Conservation (phyloP, 352 stramenopile genomes). For the Pythium vanterpoolii region DNA sequence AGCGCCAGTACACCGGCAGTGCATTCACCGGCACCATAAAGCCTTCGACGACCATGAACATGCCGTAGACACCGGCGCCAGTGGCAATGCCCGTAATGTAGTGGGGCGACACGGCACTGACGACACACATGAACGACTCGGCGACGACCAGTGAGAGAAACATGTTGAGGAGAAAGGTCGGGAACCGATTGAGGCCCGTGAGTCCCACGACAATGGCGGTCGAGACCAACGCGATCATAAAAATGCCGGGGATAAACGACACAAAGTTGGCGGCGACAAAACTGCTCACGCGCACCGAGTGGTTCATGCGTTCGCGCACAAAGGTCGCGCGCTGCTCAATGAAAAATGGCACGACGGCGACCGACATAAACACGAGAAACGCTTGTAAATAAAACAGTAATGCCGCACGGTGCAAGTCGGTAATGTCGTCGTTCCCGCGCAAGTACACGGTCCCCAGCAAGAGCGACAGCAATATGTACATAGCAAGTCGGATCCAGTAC, state of each 20-base stretch:
- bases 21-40: slow-evolving; percentile 64
- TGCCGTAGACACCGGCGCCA: slow-evolving; percentile 76
- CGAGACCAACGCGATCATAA: slow-evolving; percentile 48
- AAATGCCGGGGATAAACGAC: slow-evolving; percentile 55
- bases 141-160: slow-evolving; percentile 72
- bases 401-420: slow-evolving; percentile 25
- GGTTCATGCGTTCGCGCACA: slow-evolving; percentile 79
- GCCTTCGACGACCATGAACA: slow-evolving; percentile 86
- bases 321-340: slow-evolving; percentile 84
- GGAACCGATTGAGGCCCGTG: slow-evolving; percentile 50
- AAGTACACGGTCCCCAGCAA: slow-evolving; percentile 78
- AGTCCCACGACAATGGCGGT: slow-evolving; percentile 46
- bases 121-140: slow-evolving; percentile 79
- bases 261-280: slow-evolving; percentile 77
- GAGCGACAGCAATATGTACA: slow-evolving; percentile 74
- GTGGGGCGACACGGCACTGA: slow-evolving; percentile 72
- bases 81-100: slow-evolving; percentile 87
- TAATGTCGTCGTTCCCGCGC: slow-evolving; percentile 36
- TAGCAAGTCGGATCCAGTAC: slow-evolving; percentile 78
- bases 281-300: slow-evolving; percentile 60
- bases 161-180: slow-evolving; percentile 66
- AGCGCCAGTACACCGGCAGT: slow-evolving; percentile 47
- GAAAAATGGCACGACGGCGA: slow-evolving; percentile 82
- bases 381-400: slow-evolving; percentile 88
- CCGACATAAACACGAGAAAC: slow-evolving; percentile 91